Evolutionary conservation across 2,329 filamentous ascomycete genomes (phyloP).

Genomic region (Zelopaecilomyces penicillatus): DNA sequence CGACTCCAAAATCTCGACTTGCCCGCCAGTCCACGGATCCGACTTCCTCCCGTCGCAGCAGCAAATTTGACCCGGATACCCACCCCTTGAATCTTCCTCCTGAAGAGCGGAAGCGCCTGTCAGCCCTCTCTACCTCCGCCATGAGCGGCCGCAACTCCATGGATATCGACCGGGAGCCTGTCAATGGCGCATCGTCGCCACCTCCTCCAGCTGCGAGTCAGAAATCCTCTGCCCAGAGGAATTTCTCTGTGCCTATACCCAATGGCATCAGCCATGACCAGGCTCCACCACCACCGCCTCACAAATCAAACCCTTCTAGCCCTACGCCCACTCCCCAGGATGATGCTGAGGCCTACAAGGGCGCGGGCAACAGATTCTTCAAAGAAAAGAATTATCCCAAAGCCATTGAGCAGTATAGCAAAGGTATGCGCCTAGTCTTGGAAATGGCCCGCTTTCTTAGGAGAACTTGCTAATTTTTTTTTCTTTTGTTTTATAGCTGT

Average conservation of each 20-base stretch:
- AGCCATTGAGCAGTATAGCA: conserved; percentile 88
- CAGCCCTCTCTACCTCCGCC: conserved; percentile 50
- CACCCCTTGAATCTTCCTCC: conserved; percentile 88
- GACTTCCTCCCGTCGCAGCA: conserved; percentile 39
- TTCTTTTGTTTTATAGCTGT: conserved; percentile 53
- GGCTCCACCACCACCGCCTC: conserved; percentile 61
- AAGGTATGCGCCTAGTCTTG: conserved; percentile 52
- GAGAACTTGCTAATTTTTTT: background rate
- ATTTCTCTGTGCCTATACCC: conserved; percentile 47
- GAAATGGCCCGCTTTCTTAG: background rate
- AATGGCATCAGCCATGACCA: conserved; percentile 34
- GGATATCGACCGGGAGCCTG: conserved; percentile 65
- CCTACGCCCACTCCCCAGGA: conserved; percentile 49
- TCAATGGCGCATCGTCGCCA: conserved; percentile 43
- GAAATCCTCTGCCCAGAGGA: conserved; percentile 30
- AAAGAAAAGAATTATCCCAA: conserved; percentile 85
- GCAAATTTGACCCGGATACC: conserved; percentile 57
- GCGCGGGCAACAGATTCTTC: conserved; percentile 91
- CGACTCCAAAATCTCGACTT: conserved; percentile 33
- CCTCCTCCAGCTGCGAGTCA: conserved; percentile 19
- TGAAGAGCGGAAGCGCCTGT: conserved; percentile 71
- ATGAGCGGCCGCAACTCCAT: conserved; percentile 59
- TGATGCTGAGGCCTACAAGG: conserved; percentile 87
- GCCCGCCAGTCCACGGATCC: conserved; percentile 43
- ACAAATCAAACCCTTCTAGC: conserved; percentile 56